Percentiles rank a stretch among this genome's conserved stretches.
These are phyloP conservation scores for Coemansia sp. DNA, from an alignment of 192 early-diverging fungal species.

Conservation along the genomic window DNA sequence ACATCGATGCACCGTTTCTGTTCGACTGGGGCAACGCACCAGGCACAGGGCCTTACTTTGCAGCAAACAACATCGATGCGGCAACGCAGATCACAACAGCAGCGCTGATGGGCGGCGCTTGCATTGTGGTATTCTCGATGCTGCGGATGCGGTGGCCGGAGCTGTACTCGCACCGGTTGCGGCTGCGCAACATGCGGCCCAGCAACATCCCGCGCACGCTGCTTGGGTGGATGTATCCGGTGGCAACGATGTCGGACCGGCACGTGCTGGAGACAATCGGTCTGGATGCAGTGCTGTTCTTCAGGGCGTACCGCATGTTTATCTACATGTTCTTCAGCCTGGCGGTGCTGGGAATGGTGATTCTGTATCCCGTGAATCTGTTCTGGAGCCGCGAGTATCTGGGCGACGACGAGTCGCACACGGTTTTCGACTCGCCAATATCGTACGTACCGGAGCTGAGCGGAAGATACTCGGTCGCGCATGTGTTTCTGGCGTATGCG, in stretches of 20 bases:
- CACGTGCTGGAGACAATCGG: constrained; percentile 56
- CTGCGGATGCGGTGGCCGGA: constrained; percentile 52
- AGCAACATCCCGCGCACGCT: constrained; percentile 46
- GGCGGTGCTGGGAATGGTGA: constrained; percentile 37
- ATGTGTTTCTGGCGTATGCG: constrained; percentile 44
- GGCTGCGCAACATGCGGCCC: constrained; percentile 52
- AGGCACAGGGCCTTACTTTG: constrained; percentile 49
- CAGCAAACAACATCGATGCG: constrained; percentile 50
- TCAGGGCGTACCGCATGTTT: constrained; percentile 51
- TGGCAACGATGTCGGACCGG: constrained; percentile 51
- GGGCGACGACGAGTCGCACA: constrained; percentile 18
- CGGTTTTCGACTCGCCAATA: constrained; percentile 49
- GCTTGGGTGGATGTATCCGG: constrained; percentile 53
- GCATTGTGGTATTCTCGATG: constrained; percentile 43
- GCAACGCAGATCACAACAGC: constrained; percentile 52
- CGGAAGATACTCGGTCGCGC: constrained; percentile 31
- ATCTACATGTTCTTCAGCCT: constrained; percentile 51
- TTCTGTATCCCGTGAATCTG: constrained; percentile 47
- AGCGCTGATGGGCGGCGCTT: constrained; percentile 39
- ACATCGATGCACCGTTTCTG: constrained; percentile 34
- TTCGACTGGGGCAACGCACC: constrained; percentile 54
- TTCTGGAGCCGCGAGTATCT: constrained; percentile 37
- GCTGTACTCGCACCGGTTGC: constrained; percentile 54
- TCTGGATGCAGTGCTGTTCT: constrained; percentile 48
- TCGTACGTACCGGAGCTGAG: constrained; percentile 24